A percentile compares a stretch with the other conserved stretches of the same genome.
These are phyloP conservation scores for Adansonia digitata DNA, from an alignment of 345 rosid species.

Conservation along the genomic window DNA sequence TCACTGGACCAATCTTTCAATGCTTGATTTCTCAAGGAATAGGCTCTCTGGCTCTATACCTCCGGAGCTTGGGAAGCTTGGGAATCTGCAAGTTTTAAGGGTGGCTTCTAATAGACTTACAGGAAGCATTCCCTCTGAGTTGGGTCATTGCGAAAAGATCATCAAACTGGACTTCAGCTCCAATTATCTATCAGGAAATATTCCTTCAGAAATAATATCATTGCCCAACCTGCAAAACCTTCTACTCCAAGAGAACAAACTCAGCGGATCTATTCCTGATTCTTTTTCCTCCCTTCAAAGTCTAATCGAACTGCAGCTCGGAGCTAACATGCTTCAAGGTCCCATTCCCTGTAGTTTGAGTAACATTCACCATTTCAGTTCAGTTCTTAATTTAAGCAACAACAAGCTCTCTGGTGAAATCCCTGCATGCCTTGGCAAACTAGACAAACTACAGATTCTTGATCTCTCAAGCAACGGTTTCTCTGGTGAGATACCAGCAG, in stretches of 20 bases:
- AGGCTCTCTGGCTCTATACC: conserved; percentile 31
- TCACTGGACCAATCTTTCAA: conserved; percentile 28
- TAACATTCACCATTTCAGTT: conserved; percentile 31
- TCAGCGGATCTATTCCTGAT: conserved; percentile 32
- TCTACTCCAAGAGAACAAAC: conserved; percentile 31
- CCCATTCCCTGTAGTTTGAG: conserved; percentile 35
- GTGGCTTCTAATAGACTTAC: conserved; percentile 26
- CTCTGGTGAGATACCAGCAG: conserved; percentile 26
- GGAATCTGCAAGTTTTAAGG: conserved; percentile 27
- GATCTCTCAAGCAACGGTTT: conserved; percentile 39
- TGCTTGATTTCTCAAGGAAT: conserved; percentile 37
- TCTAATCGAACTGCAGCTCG: conserved; percentile 34
- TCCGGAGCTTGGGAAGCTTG: conserved; percentile 30
- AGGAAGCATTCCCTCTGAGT: conserved; percentile 30
- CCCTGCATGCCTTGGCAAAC: conserved; percentile 33
- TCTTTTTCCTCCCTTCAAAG: conserved; percentile 23
- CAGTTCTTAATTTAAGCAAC: conserved; percentile 32
- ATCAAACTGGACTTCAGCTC: conserved; percentile 29
- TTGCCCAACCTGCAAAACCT: conserved; percentile 26
- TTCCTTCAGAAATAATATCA: conserved; percentile 27
- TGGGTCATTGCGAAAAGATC: conserved; percentile 28
- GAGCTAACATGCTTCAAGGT: conserved; percentile 32
- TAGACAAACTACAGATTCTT: conserved; percentile 31
- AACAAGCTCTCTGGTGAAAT: conserved; percentile 32
- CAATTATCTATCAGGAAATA: conserved; percentile 29